Evolutionary conservation across 2,329 filamentous ascomycete species (phyloP).

Genomic region (Penicillium olsonii): DNA sequence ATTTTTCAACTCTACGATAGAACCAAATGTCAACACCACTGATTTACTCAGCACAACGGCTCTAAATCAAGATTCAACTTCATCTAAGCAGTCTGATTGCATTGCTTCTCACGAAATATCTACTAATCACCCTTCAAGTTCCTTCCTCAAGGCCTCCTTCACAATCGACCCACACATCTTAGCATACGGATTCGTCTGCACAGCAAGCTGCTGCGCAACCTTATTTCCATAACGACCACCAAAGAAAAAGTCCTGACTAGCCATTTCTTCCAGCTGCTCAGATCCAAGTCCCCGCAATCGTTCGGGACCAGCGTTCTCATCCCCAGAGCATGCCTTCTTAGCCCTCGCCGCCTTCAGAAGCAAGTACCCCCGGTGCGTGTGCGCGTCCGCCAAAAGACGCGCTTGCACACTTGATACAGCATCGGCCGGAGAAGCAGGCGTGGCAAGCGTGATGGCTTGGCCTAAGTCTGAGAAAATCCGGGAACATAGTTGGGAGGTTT

Average conservation of each 20-base stretch:
- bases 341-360: conserved; percentile 41
- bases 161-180: conserved; percentile 65
- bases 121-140: conserved; percentile 46
- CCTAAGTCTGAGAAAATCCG: conserved; percentile 40
- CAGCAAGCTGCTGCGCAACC: conserved; percentile 58
- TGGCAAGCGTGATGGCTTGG: conserved; percentile 49
- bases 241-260: conserved; percentile 56
- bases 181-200: conserved; percentile 63
- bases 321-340: conserved; percentile 14
- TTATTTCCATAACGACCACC: conserved; percentile 59
- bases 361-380: conserved; percentile 56
- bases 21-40: too few species aligned
- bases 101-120: too few species aligned
- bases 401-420: conserved; percentile 51
- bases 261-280: conserved; percentile 55
- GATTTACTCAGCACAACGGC: too few species aligned
- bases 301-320: conserved; percentile 24
- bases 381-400: conserved; percentile 54
- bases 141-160: conserved; percentile 59
- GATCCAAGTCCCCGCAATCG: conserved; percentile 35
- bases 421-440: conserved; percentile 40
- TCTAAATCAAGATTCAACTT: too few species aligned
- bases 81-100: too few species aligned
- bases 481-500: conserved; percentile 21
- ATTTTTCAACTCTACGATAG: too few species aligned